phyloP scores from a whole-genome alignment of 2,329 filamentous ascomycete genomes.

The Chaetomiaceae sp. region DNA sequence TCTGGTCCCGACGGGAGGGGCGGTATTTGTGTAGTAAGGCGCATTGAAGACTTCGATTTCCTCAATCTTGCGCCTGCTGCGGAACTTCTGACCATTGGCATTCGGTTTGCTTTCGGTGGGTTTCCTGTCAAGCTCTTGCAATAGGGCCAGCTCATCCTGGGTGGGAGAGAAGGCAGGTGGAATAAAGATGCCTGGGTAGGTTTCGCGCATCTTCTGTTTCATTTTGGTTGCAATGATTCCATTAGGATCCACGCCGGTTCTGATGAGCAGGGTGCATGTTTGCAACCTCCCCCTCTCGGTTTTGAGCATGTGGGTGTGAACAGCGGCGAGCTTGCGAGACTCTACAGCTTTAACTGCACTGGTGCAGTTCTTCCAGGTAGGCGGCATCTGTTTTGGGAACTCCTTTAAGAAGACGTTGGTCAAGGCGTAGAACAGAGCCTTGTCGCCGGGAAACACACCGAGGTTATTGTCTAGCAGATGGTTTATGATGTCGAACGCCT shows the following conservation, averaged over 20 bases:
- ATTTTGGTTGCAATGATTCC: slow-evolving; percentile 39
- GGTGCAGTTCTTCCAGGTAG: slow-evolving; percentile 38
- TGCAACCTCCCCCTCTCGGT: slow-evolving; percentile 39
- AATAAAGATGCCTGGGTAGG: slow-evolving; percentile 43
- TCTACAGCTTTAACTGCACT: slow-evolving; percentile 34
- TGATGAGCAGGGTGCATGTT: slow-evolving; percentile 43
- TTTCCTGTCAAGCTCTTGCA: slow-evolving; percentile 27
- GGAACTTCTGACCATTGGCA: slow-evolving; percentile 27
- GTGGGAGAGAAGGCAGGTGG: slow-evolving; percentile 37
- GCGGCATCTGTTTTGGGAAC: slow-evolving; percentile 39
- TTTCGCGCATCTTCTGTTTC: slow-evolving; percentile 45
- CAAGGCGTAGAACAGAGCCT: slow-evolving; percentile 46
- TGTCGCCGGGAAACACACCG: slow-evolving; percentile 50
- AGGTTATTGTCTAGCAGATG: slow-evolving; percentile 39
- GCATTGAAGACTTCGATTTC: slow-evolving; percentile 48
- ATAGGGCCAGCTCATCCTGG: slow-evolving; percentile 33
- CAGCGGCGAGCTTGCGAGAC: slow-evolving; percentile 19
- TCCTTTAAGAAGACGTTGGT: slow-evolving; percentile 42
- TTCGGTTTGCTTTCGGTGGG: slow-evolving; percentile 20
- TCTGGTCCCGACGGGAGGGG: slow-evolving; percentile 7
- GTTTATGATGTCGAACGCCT: slow-evolving; percentile 38
- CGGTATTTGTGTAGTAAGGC: slow-evolving; percentile 42
- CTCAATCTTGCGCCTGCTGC: slow-evolving; percentile 35
- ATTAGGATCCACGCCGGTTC: slow-evolving; percentile 39
- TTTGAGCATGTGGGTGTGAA: slow-evolving; percentile 27